phyloP scores from a whole-genome alignment of 805 yeast species.

The Metschnikowia similis region DNA sequence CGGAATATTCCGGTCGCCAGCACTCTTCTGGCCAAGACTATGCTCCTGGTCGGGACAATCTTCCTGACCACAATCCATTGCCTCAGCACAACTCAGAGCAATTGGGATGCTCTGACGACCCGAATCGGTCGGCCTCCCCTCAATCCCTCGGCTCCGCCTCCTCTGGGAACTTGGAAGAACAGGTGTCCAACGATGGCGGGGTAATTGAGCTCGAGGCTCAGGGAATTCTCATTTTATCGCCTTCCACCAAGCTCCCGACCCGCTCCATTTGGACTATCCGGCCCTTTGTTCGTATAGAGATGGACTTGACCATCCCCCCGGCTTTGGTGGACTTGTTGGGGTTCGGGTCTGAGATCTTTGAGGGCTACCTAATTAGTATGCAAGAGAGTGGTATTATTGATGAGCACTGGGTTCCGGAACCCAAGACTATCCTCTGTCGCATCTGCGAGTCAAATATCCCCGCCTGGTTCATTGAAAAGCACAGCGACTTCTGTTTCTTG shows the following conservation, averaged over 20 bases:
- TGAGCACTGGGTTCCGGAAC: constrained; percentile 67
- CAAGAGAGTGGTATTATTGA: constrained; percentile 62
- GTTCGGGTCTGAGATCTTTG: constrained; percentile 82
- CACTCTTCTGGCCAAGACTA: too few relatives aligned
- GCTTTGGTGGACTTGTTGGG: constrained; percentile 74
- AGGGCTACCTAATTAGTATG: constrained; percentile 61
- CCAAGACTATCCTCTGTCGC: constrained; percentile 77
- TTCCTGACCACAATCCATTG: too few relatives aligned
- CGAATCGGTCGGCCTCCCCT: too few relatives aligned
- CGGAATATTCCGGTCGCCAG: too few relatives aligned
- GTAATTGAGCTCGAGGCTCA: constrained; percentile 84
- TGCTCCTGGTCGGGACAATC: too few relatives aligned
- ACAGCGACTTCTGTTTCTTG: constrained; percentile 78
- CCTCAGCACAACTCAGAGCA: too few relatives aligned
- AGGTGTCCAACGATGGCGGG: constrained; percentile 52
- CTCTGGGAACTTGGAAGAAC: constrained; percentile 17
- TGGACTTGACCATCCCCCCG: constrained; percentile 65
- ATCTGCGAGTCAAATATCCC: constrained; percentile 91
- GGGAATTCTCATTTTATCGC: constrained; percentile 76
- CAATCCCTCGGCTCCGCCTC: neutral
- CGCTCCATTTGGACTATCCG: constrained; percentile 93
- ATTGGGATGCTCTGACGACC: too few relatives aligned
- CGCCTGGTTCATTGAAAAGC: constrained; percentile 94
- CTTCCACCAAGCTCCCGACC: constrained; percentile 51
- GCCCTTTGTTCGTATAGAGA: constrained; percentile 62